Base-by-base conservation (phyloP, 75 land plant species). In the Ceratopteris richardii region DNA sequence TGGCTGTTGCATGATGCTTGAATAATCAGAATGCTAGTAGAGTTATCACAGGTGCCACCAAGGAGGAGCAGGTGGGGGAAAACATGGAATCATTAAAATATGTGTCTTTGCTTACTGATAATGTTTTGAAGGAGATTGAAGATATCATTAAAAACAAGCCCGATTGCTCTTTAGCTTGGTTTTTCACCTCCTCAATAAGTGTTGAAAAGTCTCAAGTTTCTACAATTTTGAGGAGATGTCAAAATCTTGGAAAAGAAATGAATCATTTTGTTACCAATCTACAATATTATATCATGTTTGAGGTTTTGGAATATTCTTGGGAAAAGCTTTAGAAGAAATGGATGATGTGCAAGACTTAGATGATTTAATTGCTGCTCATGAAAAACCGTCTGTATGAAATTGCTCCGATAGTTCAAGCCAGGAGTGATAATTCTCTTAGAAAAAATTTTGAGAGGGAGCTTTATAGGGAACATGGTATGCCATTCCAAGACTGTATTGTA, bases 231-330 rank as follows among this genome's bases (percentile, higher is more conserved):
- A 72, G 97, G 57, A 64, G 77, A 47, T 95, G 96, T 64, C 99
- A 95, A 68, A 95, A 90, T 30, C 78, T 87, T 23, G 81, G 99
- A 78, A 78, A 80, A 68, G 97, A 95, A 59, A 95, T 95, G 99
- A 95, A 95, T 58, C 97, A 95, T 72, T 95, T 95, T 65, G 82
- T 95, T 27, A 82, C 93, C 26, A 95, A 95, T 61, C 70, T 95
- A 59, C 99, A 95, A 66, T 87, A 95, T 51, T 95, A 95, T 64
- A 95, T 95, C 39, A 95, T 95, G 99, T 95, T 95, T 82, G 99
- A 95, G 79, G 99, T 90, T 7, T 76, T 90, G 37, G 99, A 95
- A 67, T 90, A 84, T 30, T 95, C 99, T 25, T 95, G 99, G 99
- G 82, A 85, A 7, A 71, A 80, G 40, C 87, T 95, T 73, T 72